phyloP scores from a whole-genome alignment of 139 green algal genomes.

The Mesotaenium endlicherianum region DNA sequence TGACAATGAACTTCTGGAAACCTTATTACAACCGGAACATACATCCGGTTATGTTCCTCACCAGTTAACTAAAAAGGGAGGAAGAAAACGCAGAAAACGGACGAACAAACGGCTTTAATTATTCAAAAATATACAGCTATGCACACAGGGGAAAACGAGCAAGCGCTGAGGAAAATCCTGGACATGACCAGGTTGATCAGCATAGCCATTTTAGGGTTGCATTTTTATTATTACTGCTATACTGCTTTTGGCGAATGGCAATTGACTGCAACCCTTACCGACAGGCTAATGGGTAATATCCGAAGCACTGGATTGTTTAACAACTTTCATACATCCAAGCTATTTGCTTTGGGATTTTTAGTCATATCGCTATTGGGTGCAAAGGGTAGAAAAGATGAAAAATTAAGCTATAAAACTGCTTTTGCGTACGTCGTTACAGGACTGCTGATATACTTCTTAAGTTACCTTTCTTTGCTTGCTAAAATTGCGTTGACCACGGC shows the following conservation, averaged over 20 bases:
- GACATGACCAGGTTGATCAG: not conserved
- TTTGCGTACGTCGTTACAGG: not conserved
- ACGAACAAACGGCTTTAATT: too few relatives aligned
- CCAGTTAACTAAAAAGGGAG: too few relatives aligned
- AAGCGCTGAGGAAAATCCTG: not conserved
- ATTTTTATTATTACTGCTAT: not conserved
- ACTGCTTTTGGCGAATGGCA: not conserved
- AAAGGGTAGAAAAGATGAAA: not conserved
- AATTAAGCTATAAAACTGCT: not conserved
- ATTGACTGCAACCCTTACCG: not conserved
- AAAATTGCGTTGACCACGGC: not conserved
- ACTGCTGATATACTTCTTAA: not conserved
- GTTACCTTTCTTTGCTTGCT: not conserved
- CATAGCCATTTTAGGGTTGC: not conserved
- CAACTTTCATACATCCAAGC: not conserved
- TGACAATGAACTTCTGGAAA: too few relatives aligned
- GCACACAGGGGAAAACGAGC: not conserved
- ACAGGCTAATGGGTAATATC: not conserved
- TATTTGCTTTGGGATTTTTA: not conserved
- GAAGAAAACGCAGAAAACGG: too few relatives aligned
- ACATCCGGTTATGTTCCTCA: too few relatives aligned
- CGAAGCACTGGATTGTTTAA: not conserved
- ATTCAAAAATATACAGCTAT: not conserved
- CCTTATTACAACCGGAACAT: too few relatives aligned
- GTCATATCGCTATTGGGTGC: not conserved